Evolutionary conservation across 805 yeast genomes (phyloP).

Genomic region (Candida jianshihensis): DNA sequence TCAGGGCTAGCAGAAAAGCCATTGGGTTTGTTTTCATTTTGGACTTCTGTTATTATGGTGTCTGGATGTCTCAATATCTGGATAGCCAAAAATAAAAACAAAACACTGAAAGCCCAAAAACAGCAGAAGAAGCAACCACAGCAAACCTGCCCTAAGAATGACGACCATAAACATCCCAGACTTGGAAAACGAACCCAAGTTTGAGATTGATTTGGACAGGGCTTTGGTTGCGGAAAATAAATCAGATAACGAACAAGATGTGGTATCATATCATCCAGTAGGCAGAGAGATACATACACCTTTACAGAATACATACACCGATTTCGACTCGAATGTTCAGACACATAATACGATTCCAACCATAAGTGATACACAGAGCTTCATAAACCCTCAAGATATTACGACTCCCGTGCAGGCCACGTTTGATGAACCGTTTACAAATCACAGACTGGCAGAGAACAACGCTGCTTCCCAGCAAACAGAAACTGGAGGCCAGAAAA

Average conservation of each 20-base stretch:
- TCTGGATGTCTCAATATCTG: neutral
- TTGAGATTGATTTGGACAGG: slow-evolving; percentile 17
- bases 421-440: neutral
- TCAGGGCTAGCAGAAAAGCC: too few relatives aligned
- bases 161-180: slow-evolving; percentile 1
- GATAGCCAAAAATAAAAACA: neutral
- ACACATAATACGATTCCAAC: too few relatives aligned
- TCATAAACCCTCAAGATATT: too few relatives aligned
- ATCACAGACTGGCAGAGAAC: slow-evolving; percentile 12
- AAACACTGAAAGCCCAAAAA: neutral
- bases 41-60: neutral
- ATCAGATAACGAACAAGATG: too few relatives aligned
- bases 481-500: slow-evolving; percentile 25
- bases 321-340: too few relatives aligned
- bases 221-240: too few relatives aligned
- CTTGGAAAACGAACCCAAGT: neutral
- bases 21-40: too few relatives aligned
- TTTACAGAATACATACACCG: too few relatives aligned
- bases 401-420: neutral
- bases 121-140: neutral
- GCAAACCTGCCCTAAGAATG: neutral
- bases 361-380: too few relatives aligned
- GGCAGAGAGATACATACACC: too few relatives aligned
- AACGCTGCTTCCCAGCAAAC: slow-evolving; percentile 17
- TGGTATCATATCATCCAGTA: too few relatives aligned